These are phyloP conservation scores for Candida sp. DNA, from an alignment of 1,139 yeast genomes.

Conservation along the genomic window DNA sequence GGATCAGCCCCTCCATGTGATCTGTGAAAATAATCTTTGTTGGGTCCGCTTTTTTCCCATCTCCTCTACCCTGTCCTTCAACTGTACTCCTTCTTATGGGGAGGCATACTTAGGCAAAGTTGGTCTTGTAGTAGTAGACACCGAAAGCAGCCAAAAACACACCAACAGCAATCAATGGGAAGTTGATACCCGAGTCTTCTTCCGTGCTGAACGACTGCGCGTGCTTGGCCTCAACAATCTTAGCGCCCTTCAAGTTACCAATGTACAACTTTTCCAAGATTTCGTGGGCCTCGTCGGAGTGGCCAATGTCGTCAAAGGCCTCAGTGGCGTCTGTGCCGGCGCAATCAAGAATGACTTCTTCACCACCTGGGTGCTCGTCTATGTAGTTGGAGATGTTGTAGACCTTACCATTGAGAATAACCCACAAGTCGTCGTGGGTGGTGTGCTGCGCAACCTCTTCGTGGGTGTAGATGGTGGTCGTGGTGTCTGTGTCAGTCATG, in stretches of 20 bases:
- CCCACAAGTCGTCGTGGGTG: slow-evolving; percentile 83
- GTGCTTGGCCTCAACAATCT: slow-evolving; percentile 13
- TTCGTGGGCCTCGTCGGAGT: slow-evolving; percentile 94
- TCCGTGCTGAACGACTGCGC: slow-evolving; percentile 19
- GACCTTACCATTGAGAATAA: slow-evolving; percentile 89
- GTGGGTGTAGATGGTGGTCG: slow-evolving; percentile 19
- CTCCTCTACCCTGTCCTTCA: too few relatives aligned
- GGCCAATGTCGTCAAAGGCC: slow-evolving; percentile 96
- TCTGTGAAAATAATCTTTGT: neutral
- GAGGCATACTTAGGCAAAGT: slow-evolving; percentile 5
- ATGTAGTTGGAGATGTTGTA: slow-evolving; percentile 84
- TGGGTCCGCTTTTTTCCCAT: neutral
- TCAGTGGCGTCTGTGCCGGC: slow-evolving; percentile 96
- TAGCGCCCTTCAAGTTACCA: slow-evolving; percentile 62
- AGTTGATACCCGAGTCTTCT: slow-evolving; percentile 29
- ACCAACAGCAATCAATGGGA: slow-evolving; percentile 49
- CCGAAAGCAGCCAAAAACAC: slow-evolving; percentile 59
- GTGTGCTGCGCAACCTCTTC: slow-evolving; percentile 84
- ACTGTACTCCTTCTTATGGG: neutral
- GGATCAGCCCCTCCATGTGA: neutral
- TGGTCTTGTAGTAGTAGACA: slow-evolving; percentile 47
- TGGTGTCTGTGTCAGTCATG: slow-evolving; percentile 14
- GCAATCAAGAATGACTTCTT: slow-evolving; percentile 88
- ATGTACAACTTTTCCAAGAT: slow-evolving; percentile 68
- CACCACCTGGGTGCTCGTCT: slow-evolving; percentile 98